phyloP scores from a whole-genome alignment of 2,329 filamentous ascomycete genomes.

The Arthroderma uncinatum region DNA sequence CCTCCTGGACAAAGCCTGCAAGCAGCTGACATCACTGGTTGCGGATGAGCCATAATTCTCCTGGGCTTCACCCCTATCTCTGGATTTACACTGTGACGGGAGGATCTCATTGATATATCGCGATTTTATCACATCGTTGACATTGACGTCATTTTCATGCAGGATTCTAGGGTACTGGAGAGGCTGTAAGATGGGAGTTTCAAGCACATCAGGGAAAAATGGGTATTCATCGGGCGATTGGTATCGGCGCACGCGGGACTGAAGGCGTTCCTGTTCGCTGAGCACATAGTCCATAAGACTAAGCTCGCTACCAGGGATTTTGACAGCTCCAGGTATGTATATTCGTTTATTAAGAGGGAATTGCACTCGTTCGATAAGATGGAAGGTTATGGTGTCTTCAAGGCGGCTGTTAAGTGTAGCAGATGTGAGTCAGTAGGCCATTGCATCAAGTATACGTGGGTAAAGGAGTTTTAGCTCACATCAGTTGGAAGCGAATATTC shows the following conservation, averaged over 20 bases:
- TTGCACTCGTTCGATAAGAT: conserved; percentile 94
- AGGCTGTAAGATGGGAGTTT: conserved; percentile 72
- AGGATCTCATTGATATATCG: conserved; percentile 77
- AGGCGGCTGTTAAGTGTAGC: conserved; percentile 53
- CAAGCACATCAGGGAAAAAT: conserved; percentile 77
- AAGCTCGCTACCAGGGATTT: conserved; percentile 59
- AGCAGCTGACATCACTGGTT: conserved; percentile 76
- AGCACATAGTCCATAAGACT: conserved; percentile 94
- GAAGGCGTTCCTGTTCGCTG: conserved; percentile 74
- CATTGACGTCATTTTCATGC: conserved; percentile 77
- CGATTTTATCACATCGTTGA: conserved; percentile 75
- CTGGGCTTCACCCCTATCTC: conserved; percentile 70
- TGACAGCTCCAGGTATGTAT: conserved; percentile 69
- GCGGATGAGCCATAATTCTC: conserved; percentile 94
- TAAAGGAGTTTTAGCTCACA: conserved; percentile 45
- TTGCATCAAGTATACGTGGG: not conserved
- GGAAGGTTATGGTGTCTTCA: conserved; percentile 95
- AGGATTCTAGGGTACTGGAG: conserved; percentile 81
- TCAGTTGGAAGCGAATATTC: conserved; percentile 87
- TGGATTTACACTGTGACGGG: conserved; percentile 67
- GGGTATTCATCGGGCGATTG: conserved; percentile 95
- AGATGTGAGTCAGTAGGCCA: not conserved
- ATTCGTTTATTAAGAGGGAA: conserved; percentile 86
- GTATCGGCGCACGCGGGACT: conserved; percentile 88
- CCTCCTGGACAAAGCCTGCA: conserved; percentile 79